Evolutionary conservation across 768 basidiomycete species (phyloP).

Genomic region (Hydnomerulius pinastri): DNA sequence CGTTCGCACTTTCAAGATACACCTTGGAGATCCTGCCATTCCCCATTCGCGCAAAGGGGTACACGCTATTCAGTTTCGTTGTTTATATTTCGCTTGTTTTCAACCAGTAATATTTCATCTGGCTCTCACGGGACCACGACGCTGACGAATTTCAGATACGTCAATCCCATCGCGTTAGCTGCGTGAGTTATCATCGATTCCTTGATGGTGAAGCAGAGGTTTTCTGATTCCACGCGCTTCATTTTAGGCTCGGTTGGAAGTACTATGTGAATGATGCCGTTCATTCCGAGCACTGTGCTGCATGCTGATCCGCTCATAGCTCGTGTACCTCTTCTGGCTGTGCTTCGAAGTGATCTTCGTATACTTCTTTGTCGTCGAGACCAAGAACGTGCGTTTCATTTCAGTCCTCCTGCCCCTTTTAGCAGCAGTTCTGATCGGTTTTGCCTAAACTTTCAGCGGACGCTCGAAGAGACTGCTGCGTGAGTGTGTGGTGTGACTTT

Average conservation of each 20-base stretch:
- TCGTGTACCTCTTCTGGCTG: conserved; percentile 42
- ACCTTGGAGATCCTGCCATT: conserved; percentile 46
- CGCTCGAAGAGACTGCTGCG: conserved; percentile 22
- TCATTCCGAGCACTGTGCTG: too few relatives aligned
- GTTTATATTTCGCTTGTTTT: conserved; percentile 43
- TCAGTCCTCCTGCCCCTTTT: too few relatives aligned
- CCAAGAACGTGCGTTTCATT: conserved; percentile 33
- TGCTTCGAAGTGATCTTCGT: conserved; percentile 42
- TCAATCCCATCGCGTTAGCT: conserved; percentile 39
- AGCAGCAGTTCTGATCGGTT: too few relatives aligned
- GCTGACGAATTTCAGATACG: conserved; percentile 25
- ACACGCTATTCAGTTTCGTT: conserved; percentile 40
- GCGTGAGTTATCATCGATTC: too few relatives aligned
- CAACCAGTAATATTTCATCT: conserved; percentile 38
- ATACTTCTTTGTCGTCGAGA: conserved; percentile 40
- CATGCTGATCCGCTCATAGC: too few relatives aligned
- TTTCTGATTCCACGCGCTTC: background rate
- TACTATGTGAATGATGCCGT: conserved; percentile 41
- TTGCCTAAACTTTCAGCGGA: too few relatives aligned
- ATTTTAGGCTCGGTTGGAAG: conserved; percentile 42
- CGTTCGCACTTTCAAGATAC: conserved; percentile 36
- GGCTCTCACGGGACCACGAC: conserved; percentile 17
- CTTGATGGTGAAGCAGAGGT: too few relatives aligned
- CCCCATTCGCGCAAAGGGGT: conserved; percentile 41
- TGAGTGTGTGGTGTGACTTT: conserved; percentile 1